A percentile compares a stretch with the other conserved stretches of the same genome.
Conservation (phyloP, 257 asterid species). For the Solanum piurae region DNA sequence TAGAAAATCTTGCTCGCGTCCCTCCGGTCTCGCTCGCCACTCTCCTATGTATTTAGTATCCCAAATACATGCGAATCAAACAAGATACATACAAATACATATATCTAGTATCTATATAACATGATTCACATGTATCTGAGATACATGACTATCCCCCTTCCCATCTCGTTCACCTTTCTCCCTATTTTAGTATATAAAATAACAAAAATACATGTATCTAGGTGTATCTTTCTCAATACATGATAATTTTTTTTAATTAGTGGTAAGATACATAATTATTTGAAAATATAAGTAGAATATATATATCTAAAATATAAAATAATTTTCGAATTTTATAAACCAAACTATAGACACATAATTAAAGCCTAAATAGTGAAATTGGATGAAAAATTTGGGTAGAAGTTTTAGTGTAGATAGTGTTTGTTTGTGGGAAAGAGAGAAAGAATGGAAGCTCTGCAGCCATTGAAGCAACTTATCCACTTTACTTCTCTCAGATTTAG, state of each 20-base stretch:
- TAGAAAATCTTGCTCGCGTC: no score
- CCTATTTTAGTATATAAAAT: no score
- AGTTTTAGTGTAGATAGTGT: not conserved
- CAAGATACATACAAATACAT: no score
- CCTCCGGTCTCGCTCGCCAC: no score
- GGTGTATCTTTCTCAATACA: not conserved
- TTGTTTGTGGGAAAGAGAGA: not conserved
- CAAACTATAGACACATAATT: not conserved
- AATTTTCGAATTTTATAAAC: not conserved
- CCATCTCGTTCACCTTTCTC: not conserved
- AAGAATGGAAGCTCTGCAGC: conserved; percentile 44
- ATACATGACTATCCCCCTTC: not conserved
- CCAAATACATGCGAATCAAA: no score
- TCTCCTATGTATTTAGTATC: no score
- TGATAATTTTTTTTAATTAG: no score
- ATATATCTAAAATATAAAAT: no score
- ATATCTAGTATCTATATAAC: no score
- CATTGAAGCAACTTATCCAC: conserved; percentile 42
- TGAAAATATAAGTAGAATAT: no score
- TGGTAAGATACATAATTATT: not conserved
- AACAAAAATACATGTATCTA: no score
- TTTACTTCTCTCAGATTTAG: conserved; percentile 17
- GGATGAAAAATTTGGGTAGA: not conserved
- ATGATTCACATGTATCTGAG: not conserved
- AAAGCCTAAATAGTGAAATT: not conserved